phyloP scores from a whole-genome alignment of 2,329 filamentous ascomycete species.

The Calonectria pauciramosa region DNA sequence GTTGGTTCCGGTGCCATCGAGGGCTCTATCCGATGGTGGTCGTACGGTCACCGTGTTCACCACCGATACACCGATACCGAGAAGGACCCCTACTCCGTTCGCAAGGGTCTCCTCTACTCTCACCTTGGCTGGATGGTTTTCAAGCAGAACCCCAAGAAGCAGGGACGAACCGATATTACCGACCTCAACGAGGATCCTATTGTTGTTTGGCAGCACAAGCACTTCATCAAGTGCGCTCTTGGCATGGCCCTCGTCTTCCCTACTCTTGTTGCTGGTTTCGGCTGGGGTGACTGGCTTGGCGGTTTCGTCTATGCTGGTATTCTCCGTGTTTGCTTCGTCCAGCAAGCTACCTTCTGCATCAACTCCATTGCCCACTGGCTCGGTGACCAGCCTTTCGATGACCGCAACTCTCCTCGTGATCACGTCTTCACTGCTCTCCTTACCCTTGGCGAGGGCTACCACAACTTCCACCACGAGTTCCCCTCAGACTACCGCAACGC shows the following conservation, averaged over 20 bases:
- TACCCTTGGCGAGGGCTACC: conserved; percentile 90
- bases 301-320: conserved; percentile 90
- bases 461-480: conserved; percentile 97
- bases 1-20: conserved; percentile 87
- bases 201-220: conserved; percentile 88
- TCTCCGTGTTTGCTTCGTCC: conserved; percentile 88
- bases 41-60: conserved; percentile 87
- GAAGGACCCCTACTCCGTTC: conserved; percentile 91
- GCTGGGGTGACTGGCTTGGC: conserved; percentile 85
- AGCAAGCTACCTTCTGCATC: conserved; percentile 94
- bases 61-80: conserved; percentile 94
- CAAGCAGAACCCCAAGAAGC: conserved; percentile 92
- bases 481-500: conserved; percentile 94
- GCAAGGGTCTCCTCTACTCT: conserved; percentile 88
- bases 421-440: conserved; percentile 88
- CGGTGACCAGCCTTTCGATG: conserved; percentile 92
- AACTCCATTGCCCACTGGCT: conserved; percentile 94
- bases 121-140: conserved; percentile 90
- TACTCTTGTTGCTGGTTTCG: conserved; percentile 79
- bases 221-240: conserved; percentile 86
- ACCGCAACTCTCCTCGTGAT: conserved; percentile 91
- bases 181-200: conserved; percentile 89
- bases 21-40: conserved; percentile 92
- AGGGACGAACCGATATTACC: conserved; percentile 89
- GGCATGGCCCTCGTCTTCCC: conserved; percentile 84